Percentiles rank a stretch among this genome's conserved stretches.
Conservation (phyloP, 352 stramenopile genomes). For the Saprolegnia parasitica region DNA sequence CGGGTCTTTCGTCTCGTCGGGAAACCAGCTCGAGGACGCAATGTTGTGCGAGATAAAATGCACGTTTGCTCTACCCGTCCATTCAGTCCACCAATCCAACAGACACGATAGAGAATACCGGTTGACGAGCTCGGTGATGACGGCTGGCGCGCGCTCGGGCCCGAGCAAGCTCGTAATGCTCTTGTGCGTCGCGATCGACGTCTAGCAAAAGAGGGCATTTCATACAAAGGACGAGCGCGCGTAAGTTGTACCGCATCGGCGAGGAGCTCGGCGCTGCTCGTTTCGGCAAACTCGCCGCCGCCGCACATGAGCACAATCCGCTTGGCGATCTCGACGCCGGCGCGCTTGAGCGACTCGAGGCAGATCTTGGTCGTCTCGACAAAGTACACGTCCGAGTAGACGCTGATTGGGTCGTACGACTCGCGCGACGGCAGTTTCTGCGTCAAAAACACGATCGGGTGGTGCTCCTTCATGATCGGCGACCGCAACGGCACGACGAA, state of each 20-base stretch:
- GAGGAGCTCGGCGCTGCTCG: conserved; percentile 60
- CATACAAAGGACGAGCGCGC: no score
- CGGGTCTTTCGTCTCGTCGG: conserved; percentile 21
- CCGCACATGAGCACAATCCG: conserved; percentile 71
- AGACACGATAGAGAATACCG: conserved; percentile 26
- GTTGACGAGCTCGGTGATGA: conserved; percentile 80
- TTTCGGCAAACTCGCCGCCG: conserved; percentile 45
- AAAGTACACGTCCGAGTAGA: conserved; percentile 71
- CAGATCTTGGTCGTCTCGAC: conserved; percentile 61
- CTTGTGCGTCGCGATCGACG: conserved; percentile 78
- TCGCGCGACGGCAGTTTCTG: conserved; percentile 50
- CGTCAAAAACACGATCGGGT: conserved; percentile 65
- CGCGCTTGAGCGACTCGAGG: conserved; percentile 50
- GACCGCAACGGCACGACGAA: conserved; percentile 66
- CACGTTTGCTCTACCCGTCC: conserved; percentile 44
- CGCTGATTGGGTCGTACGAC: conserved; percentile 56
- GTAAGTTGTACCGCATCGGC: conserved; percentile 49
- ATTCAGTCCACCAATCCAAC: neutral
- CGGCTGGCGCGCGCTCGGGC: conserved; percentile 45
- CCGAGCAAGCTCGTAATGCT: conserved; percentile 67
- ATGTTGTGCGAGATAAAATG: conserved; percentile 82
- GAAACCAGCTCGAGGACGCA: conserved; percentile 61
- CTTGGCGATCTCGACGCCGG: conserved; percentile 55
- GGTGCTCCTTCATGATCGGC: conserved; percentile 60
- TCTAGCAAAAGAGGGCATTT: no score